Conservation (phyloP, 2,329 filamentous ascomycete species). For the Endocalyx cinctus region DNA sequence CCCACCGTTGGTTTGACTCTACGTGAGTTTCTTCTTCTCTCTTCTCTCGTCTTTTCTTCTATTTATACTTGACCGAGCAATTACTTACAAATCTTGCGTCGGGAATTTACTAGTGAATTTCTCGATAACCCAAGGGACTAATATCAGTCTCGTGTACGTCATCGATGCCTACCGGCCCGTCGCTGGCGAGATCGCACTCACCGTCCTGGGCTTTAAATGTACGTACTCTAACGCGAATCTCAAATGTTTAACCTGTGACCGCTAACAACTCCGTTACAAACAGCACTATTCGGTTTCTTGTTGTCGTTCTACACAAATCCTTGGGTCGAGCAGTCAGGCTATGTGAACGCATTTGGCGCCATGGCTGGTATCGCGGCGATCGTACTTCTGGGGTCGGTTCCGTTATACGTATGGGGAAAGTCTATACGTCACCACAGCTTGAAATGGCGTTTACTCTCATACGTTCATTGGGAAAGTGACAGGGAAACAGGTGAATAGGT, state of each 20-base stretch:
- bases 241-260: neutral
- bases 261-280: neutral
- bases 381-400: slow-evolving; percentile 43
- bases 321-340: slow-evolving; percentile 48
- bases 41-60: no score
- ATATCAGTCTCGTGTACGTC: slow-evolving; percentile 51
- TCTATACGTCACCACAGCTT: slow-evolving; percentile 41
- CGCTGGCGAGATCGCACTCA: slow-evolving; percentile 50
- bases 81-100: no score
- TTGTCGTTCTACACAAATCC: slow-evolving; percentile 58
- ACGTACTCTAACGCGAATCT: slow-evolving; percentile 19
- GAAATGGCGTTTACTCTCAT: slow-evolving; percentile 42
- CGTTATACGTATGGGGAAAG: slow-evolving; percentile 49
- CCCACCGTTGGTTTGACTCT: slow-evolving; percentile 50
- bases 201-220: slow-evolving; percentile 52
- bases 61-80: no score
- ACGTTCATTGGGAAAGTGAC: slow-evolving; percentile 47
- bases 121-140: slow-evolving; percentile 51
- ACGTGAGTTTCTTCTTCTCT: slow-evolving; percentile 40
- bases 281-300: slow-evolving; percentile 52
- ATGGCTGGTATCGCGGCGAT: slow-evolving; percentile 51
- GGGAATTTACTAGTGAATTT: slow-evolving; percentile 56
- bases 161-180: slow-evolving; percentile 55
- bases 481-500: slow-evolving; percentile 50
- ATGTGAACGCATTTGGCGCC: slow-evolving; percentile 46